phyloP scores from a whole-genome alignment of 306 rosid species.

The Alnus rubra region DNA sequence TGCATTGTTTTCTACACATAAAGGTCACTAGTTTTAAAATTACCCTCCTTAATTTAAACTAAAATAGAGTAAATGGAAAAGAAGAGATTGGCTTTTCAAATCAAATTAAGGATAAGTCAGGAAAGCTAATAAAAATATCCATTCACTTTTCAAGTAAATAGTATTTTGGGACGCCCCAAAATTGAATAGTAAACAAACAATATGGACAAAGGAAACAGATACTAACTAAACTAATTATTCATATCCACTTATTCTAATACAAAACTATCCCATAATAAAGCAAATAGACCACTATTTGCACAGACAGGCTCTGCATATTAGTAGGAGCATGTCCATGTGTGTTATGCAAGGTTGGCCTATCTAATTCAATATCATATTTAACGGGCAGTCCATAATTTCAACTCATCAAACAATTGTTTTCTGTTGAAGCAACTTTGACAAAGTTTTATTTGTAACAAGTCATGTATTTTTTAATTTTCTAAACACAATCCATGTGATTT shows the following conservation, averaged over 20 bases:
- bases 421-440: not conserved
- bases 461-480: not conserved
- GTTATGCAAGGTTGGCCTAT: not conserved
- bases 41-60: too few species aligned
- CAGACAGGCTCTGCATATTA: not conserved
- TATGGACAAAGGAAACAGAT: not conserved
- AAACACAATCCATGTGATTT: slow-evolving; percentile 5
- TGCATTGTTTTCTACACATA: too few species aligned
- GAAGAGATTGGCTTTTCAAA: too few species aligned
- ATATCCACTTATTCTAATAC: not conserved
- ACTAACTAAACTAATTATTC: not conserved
- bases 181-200: too few species aligned
- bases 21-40: too few species aligned
- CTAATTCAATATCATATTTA: not conserved
- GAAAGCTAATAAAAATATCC: too few species aligned
- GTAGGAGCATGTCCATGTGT: not conserved
- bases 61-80: too few species aligned
- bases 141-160: too few species aligned
- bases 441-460: not conserved
- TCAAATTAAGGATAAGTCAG: too few species aligned
- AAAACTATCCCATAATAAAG: not conserved
- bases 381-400: not conserved
- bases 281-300: not conserved
- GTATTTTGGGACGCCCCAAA: too few species aligned
- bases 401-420: not conserved